Evolutionary conservation across 2,329 filamentous ascomycete genomes (phyloP).

Genomic region (Chrysosporium queenslandicum): DNA sequence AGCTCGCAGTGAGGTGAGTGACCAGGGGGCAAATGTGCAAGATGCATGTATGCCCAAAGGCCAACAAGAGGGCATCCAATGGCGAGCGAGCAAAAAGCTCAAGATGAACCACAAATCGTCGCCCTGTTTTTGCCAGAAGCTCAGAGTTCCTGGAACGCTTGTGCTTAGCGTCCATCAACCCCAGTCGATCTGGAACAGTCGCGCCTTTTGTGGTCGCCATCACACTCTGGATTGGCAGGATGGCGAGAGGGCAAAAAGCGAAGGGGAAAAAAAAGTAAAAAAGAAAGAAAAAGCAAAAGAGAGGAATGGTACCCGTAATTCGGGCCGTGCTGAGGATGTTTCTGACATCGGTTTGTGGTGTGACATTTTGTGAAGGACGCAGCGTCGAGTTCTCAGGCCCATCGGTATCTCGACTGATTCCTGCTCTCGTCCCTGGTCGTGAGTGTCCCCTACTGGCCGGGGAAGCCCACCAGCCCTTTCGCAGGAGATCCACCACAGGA

Average conservation of each 20-base stretch:
- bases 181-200: slow-evolving; percentile 16
- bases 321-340: slow-evolving; percentile 4
- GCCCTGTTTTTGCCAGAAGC: slow-evolving; percentile 22
- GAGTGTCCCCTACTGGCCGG: too few relatives aligned
- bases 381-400: too few relatives aligned
- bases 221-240: slow-evolving; percentile 5
- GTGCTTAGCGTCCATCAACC: not conserved
- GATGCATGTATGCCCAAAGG: slow-evolving; percentile 20
- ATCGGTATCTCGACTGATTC: too few relatives aligned
- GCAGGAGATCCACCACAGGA: too few relatives aligned
- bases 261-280: too few relatives aligned
- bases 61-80: slow-evolving; percentile 30
- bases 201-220: not conserved
- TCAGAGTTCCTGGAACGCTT: slow-evolving; percentile 15
- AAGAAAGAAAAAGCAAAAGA: not conserved
- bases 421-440: too few relatives aligned
- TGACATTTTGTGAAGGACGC: too few relatives aligned
- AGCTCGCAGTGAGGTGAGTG: too few relatives aligned
- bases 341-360: not conserved
- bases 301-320: slow-evolving; percentile 7
- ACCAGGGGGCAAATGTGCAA: slow-evolving; percentile 2
- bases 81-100: slow-evolving; percentile 22
- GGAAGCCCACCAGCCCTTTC: too few relatives aligned
- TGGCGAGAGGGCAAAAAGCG: not conserved
- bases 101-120: slow-evolving; percentile 25